A percentile compares a stretch with the other conserved stretches of the same genome.
Conservation (phyloP, 306 rosid genomes). For the Rosa lucieae region DNA sequence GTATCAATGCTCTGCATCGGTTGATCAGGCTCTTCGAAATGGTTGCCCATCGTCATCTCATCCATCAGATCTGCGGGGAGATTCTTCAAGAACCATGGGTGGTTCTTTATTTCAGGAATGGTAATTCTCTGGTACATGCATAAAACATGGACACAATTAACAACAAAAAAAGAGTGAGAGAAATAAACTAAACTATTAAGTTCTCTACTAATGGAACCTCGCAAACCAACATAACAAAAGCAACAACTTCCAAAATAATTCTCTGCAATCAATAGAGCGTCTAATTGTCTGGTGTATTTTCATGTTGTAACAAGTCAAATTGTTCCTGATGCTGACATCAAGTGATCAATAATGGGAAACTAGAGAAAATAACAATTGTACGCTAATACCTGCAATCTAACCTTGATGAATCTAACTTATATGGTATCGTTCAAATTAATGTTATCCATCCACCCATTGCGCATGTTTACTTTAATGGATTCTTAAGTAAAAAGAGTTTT, state of each 20-base stretch:
- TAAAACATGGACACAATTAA: constrained; percentile 15
- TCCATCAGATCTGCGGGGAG: constrained; percentile 80
- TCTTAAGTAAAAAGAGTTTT: neutral
- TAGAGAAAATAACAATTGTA: neutral
- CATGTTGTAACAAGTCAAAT: neutral
- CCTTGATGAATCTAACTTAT: neutral
- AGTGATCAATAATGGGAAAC: neutral
- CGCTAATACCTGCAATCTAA: neutral
- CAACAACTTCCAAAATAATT: constrained; percentile 1
- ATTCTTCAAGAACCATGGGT: constrained; percentile 81
- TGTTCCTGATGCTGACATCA: neutral
- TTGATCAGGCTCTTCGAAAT: constrained; percentile 86
- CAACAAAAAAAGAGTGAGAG: constrained; percentile 8
- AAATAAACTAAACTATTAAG: constrained; percentile 8
- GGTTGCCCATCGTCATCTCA: constrained; percentile 54
- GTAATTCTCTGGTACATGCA: constrained; percentile 63
- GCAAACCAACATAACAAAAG: neutral
- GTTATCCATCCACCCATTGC: neutral
- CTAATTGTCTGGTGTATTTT: neutral
- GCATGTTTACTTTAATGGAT: neutral
- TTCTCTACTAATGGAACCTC: neutral
- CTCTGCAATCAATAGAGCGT: neutral
- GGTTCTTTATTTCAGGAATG: constrained; percentile 76
- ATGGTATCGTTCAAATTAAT: neutral
- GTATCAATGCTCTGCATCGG: constrained; percentile 79